phyloP scores from a whole-genome alignment of 768 basidiomycete species.

The Phlegmacium glaucopus region DNA sequence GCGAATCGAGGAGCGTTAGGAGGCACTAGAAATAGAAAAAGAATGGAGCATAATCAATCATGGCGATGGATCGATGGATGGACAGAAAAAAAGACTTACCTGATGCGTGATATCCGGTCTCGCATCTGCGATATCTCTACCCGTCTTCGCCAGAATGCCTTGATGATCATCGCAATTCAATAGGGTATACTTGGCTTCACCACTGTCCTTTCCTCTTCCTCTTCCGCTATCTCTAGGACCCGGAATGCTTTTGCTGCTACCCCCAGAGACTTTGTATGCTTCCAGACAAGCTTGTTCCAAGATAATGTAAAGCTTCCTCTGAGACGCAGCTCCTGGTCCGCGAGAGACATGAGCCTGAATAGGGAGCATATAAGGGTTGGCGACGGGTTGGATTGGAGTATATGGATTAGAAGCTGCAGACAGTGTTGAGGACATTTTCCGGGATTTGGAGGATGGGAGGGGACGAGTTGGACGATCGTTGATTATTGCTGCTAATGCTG shows the following conservation, averaged over 20 bases:
- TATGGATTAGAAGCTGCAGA: conserved; percentile 28
- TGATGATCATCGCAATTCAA: conserved; percentile 99
- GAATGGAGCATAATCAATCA: background rate
- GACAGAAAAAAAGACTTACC: conserved; percentile 42
- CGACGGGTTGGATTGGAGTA: conserved; percentile 44
- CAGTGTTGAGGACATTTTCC: conserved; percentile 44
- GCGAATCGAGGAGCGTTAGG: conserved; percentile 93
- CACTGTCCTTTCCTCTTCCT: conserved; percentile 54
- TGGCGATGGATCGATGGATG: background rate
- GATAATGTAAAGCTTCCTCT: conserved; percentile 82
- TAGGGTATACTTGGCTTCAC: conserved; percentile 92
- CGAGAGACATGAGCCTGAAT: conserved; percentile 74
- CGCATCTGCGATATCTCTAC: conserved; percentile 98
- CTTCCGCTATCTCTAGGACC: conserved; percentile 29
- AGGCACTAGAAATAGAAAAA: conserved; percentile 62
- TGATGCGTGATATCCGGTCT: conserved; percentile 99
- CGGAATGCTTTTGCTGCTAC: conserved; percentile 41
- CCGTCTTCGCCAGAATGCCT: conserved; percentile 96
- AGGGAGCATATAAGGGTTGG: conserved; percentile 81
- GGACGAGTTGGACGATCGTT: conserved; percentile 58
- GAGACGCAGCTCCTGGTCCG: conserved; percentile 45
- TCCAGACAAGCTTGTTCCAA: conserved; percentile 95
- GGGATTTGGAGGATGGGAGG: conserved; percentile 51
- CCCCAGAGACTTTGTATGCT: conserved; percentile 81
- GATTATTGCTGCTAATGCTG: conserved; percentile 20